phyloP scores from a whole-genome alignment of 768 basidiomycete species.

The Obba rivulosa region DNA sequence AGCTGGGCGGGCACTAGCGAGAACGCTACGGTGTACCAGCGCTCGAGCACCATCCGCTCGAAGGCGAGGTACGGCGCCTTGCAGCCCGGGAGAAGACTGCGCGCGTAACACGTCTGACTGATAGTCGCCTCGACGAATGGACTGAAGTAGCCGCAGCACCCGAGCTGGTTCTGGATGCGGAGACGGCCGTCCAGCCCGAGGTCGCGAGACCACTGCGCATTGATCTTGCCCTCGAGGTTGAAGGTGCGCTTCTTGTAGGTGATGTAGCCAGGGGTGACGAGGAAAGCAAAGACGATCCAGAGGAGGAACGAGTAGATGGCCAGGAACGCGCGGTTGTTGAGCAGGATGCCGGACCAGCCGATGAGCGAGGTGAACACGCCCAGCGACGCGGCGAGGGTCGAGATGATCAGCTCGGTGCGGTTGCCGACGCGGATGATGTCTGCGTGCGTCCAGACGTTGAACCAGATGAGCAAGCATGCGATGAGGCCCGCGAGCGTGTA shows the following conservation, averaged over 20 bases:
- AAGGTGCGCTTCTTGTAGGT: conserved; percentile 71
- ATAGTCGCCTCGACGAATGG: conserved; percentile 79
- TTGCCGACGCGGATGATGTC: conserved; percentile 74
- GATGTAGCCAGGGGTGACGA: conserved; percentile 73
- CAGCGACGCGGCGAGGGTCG: conserved; percentile 57
- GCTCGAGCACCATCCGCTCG: conserved; percentile 46
- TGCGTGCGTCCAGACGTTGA: conserved; percentile 63
- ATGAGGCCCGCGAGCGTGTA: conserved; percentile 62
- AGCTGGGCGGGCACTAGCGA: conserved; percentile 66
- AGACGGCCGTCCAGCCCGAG: conserved; percentile 58
- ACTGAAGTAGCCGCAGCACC: conserved; percentile 78
- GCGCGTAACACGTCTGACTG: conserved; percentile 67
- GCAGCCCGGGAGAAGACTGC: conserved; percentile 69
- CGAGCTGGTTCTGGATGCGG: conserved; percentile 65
- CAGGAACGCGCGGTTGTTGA: conserved; percentile 81
- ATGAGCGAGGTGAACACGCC: conserved; percentile 62
- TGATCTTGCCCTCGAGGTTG: conserved; percentile 80
- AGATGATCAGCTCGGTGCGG: conserved; percentile 58
- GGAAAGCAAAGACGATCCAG: conserved; percentile 68
- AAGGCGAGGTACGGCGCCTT: conserved; percentile 58
- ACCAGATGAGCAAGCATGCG: conserved; percentile 69
- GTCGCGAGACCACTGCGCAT: conserved; percentile 65
- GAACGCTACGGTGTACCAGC: conserved; percentile 67
- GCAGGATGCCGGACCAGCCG: conserved; percentile 75
- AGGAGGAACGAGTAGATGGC: conserved; percentile 66